A percentile compares a stretch with the other conserved stretches of the same genome.
phyloP scores from a whole-genome alignment of 1,284 basidiomycete species.

The Tilletia walkeri region DNA sequence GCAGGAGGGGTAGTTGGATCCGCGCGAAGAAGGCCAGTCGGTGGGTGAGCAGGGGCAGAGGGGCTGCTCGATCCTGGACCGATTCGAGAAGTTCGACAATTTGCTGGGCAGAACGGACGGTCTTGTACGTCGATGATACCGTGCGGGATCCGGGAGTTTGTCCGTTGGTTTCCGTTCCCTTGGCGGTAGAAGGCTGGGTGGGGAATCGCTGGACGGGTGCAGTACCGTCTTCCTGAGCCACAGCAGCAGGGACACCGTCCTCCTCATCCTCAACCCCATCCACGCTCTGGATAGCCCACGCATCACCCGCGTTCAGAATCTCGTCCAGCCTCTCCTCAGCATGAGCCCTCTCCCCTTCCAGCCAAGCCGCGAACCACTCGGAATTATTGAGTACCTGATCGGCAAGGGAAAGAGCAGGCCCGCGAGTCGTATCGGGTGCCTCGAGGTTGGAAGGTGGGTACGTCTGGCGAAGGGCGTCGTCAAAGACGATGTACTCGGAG shows the following conservation, averaged over 20 bases:
- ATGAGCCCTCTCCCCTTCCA: conserved; percentile 64
- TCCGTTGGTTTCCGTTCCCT: background rate
- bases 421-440: conserved; percentile 23
- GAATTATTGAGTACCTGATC: conserved; percentile 76
- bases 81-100: conserved; percentile 39
- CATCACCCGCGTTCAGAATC: conserved; percentile 74
- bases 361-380: conserved; percentile 87
- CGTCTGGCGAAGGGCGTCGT: conserved; percentile 68
- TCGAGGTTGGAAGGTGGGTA: conserved; percentile 36
- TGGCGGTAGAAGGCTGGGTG: background rate
- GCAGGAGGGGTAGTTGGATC: conserved; percentile 80
- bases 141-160: too few relatives aligned
- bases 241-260: conserved; percentile 6
- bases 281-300: conserved; percentile 76
- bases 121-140: conserved; percentile 18
- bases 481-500: conserved; percentile 85
- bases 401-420: conserved; percentile 49
- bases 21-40: conserved; percentile 76
- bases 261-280: conserved; percentile 64
- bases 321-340: conserved; percentile 76
- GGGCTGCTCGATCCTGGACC: conserved; percentile 76
- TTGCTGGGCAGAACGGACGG: conserved; percentile 40
- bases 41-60: conserved; percentile 74
- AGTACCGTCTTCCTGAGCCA: background rate
- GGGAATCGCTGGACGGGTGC: conserved; percentile 5